Conservation (phyloP, 495 filamentous ascomycete genomes). For the Aspergillus heteromorphus region DNA sequence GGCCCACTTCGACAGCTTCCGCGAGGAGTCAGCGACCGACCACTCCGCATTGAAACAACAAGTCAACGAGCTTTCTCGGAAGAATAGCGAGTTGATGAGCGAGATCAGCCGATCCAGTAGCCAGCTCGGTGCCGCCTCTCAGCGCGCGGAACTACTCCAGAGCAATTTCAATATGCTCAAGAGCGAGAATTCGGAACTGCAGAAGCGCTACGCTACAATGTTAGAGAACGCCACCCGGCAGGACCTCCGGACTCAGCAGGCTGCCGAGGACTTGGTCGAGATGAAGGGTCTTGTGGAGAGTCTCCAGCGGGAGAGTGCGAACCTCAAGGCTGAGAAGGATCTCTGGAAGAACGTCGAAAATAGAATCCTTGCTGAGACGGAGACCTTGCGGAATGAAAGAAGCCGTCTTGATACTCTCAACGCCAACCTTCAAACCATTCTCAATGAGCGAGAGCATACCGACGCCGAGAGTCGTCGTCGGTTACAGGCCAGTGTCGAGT, state of each 20-base stretch:
- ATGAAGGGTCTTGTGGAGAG: constrained; percentile 75
- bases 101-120: constrained; percentile 73
- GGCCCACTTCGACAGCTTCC: constrained; percentile 81
- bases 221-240: constrained; percentile 82
- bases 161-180: constrained; percentile 77
- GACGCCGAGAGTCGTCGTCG: constrained; percentile 76
- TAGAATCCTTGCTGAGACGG: constrained; percentile 78
- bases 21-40: constrained; percentile 75
- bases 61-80: constrained; percentile 70
- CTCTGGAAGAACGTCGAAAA: constrained; percentile 89
- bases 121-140: constrained; percentile 71
- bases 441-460: constrained; percentile 82
- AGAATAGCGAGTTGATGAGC: constrained; percentile 74
- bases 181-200: constrained; percentile 75
- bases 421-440: constrained; percentile 72
- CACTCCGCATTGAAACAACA: constrained; percentile 79
- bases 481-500: constrained; percentile 69
- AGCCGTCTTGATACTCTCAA: constrained; percentile 73
- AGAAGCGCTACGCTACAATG: constrained; percentile 67
- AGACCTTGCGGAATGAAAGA: constrained; percentile 75
- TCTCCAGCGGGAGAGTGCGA: constrained; percentile 83
- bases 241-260: constrained; percentile 82
- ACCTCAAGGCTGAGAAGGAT: constrained; percentile 87
- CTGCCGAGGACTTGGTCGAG: constrained; percentile 89
- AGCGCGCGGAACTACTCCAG: constrained; percentile 87